phyloP scores from a whole-genome alignment of 129 eudicot species.

The Tagetes patula region DNA sequence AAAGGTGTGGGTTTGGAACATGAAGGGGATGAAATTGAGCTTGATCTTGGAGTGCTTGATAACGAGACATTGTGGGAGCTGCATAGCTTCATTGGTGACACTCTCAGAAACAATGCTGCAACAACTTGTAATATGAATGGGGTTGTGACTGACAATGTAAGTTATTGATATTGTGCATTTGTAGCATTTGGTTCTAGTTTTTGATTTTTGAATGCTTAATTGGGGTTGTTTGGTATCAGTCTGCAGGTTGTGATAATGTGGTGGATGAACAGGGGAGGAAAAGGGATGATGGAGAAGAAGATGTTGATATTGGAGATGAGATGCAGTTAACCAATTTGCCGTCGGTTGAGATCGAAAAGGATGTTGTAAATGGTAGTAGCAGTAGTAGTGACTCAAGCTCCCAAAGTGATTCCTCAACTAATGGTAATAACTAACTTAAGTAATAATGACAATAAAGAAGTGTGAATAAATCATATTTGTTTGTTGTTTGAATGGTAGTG shows the following conservation, averaged over 20 bases:
- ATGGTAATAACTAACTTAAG: slow-evolving; percentile 34
- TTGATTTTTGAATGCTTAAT: background rate
- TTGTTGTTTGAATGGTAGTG: slow-evolving; percentile 4
- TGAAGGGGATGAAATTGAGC: slow-evolving; percentile 41
- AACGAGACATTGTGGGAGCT: slow-evolving; percentile 57
- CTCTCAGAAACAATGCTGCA: too few species aligned
- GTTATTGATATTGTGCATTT: too few species aligned
- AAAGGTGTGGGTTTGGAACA: slow-evolving; percentile 33
- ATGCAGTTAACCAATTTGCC: slow-evolving; percentile 37
- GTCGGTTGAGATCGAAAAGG: slow-evolving; percentile 52
- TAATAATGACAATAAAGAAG: too few species aligned
- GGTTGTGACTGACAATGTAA: too few species aligned
- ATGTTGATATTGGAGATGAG: slow-evolving; percentile 64
- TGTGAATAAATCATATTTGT: background rate
- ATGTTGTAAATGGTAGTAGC: slow-evolving; percentile 32
- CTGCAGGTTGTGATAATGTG: slow-evolving; percentile 4
- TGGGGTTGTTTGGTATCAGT: slow-evolving; percentile 12
- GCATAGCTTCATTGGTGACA: slow-evolving; percentile 36
- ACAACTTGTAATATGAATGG: too few species aligned
- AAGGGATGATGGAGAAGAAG: slow-evolving; percentile 27
- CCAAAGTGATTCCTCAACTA: slow-evolving; percentile 35
- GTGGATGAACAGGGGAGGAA: background rate
- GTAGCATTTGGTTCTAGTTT: background rate
- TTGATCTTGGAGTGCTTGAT: slow-evolving; percentile 49
- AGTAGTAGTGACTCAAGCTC: slow-evolving; percentile 32